Percentiles rank a stretch among this genome's conserved stretches.
phyloP scores from a whole-genome alignment of 176 grass and related monocot genomes.

The Hordeum marinum region DNA sequence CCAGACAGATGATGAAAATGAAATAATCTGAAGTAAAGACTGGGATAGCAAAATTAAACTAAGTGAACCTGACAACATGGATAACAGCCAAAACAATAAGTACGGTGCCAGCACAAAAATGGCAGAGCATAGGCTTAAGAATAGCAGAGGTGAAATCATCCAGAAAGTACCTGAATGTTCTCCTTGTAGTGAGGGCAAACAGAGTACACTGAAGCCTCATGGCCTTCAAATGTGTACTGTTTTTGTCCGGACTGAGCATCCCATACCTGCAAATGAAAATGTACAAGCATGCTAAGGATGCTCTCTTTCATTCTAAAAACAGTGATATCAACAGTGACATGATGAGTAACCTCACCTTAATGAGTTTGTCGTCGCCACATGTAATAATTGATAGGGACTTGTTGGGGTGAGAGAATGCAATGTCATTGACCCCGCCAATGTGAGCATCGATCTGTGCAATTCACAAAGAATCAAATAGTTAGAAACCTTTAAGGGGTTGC shows the following conservation, averaged over 20 bases:
- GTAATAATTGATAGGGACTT: constrained; percentile 97
- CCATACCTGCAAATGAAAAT: constrained; percentile 73
- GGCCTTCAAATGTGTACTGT: constrained; percentile 97
- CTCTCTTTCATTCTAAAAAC: constrained; percentile 12
- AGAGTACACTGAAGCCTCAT: constrained; percentile 95
- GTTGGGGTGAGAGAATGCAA: constrained; percentile 97
- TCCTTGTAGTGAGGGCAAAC: constrained; percentile 99
- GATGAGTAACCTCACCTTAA: constrained; percentile 61
- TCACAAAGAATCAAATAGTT: constrained; percentile 16
- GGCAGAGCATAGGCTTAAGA: constrained; percentile 10
- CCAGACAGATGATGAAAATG: neutral
- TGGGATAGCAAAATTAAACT: neutral
- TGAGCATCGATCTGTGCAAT: constrained; percentile 88
- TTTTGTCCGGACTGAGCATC: constrained; percentile 92
- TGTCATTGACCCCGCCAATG: constrained; percentile 96
- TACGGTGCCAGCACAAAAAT: neutral
- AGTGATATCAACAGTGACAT: neutral
- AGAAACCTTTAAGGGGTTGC: constrained; percentile 2
- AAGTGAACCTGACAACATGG: neutral
- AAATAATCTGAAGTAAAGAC: neutral
- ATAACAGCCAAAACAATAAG: constrained; percentile 1
- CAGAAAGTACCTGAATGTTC: constrained; percentile 79
- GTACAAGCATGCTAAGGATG: neutral
- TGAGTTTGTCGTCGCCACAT: constrained; percentile 96
- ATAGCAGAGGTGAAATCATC: neutral